Evolutionary conservation across 2,329 filamentous ascomycete species (phyloP).

Genomic region (Alternaria gansuensis): DNA sequence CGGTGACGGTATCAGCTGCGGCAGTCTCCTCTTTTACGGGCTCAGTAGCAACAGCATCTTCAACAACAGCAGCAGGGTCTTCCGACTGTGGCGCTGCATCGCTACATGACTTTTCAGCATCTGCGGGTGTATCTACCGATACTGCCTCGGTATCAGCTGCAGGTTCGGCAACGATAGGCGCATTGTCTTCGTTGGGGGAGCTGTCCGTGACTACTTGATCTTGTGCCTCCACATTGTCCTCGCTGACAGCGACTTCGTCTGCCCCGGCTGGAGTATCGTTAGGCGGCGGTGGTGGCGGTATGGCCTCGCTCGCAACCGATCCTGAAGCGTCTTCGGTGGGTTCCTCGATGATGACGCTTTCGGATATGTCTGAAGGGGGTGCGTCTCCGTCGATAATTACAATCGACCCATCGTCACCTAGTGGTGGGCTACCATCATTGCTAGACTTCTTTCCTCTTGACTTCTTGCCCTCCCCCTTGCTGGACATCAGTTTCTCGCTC

Average conservation of each 20-base stretch:
- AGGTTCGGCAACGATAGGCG: conserved; percentile 1
- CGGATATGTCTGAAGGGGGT: conserved; percentile 25
- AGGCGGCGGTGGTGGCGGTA: conserved; percentile 12
- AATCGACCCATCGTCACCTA: conserved; percentile 14
- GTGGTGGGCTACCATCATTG: conserved; percentile 21
- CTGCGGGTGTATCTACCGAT: conserved; percentile 7
- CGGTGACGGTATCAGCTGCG: not conserved
- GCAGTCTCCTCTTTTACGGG: not conserved
- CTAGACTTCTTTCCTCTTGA: conserved; percentile 40
- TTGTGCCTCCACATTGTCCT: not conserved
- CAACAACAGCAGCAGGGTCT: not conserved
- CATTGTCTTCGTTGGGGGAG: not conserved
- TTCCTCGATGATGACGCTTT: conserved; percentile 23
- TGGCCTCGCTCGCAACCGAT: conserved; percentile 6
- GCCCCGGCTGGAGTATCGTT: conserved; percentile 11
- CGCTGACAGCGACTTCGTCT: conserved; percentile 4
- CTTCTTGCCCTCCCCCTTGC: conserved; percentile 36
- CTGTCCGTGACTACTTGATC: conserved; percentile 6
- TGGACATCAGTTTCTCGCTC: conserved; percentile 36
- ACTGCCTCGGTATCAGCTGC: conserved; percentile 5
- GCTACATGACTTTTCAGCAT: not conserved
- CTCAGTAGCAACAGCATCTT: conserved; percentile 7
- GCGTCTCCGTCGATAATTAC: conserved; percentile 1
- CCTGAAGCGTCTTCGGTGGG: conserved; percentile 14
- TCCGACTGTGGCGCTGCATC: conserved; percentile 4